These are phyloP conservation scores for Fusarium devonianum DNA, from an alignment of 2,329 filamentous ascomycete genomes.

Conservation along the genomic window DNA sequence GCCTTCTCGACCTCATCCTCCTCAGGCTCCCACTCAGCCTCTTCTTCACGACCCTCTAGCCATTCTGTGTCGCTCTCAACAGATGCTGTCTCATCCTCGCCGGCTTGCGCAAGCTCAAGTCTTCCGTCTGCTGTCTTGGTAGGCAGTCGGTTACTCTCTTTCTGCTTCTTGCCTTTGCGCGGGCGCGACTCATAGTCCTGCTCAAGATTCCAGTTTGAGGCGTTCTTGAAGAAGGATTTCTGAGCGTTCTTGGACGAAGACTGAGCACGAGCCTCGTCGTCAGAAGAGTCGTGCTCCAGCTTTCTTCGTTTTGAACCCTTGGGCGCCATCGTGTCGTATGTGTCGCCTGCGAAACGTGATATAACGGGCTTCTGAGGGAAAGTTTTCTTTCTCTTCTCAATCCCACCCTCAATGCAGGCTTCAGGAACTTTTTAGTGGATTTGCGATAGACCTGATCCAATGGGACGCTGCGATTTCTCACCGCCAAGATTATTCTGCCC, in stretches of 20 bases:
- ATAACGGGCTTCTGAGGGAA: conserved; percentile 14
- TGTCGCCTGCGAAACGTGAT: conserved; percentile 16
- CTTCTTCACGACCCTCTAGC: conserved; percentile 67
- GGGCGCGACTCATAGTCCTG: conserved; percentile 86
- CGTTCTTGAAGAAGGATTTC: conserved; percentile 74
- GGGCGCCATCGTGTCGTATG: conserved; percentile 51
- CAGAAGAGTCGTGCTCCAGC: conserved; percentile 60
- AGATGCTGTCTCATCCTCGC: conserved; percentile 67
- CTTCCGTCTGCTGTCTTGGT: conserved; percentile 85
- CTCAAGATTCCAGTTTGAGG: conserved; percentile 87
- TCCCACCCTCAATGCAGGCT: too few species aligned
- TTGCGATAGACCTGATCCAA: conserved; percentile 23
- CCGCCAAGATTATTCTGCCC: conserved; percentile 49
- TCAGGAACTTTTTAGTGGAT: conserved; percentile 29
- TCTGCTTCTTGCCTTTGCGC: conserved; percentile 79
- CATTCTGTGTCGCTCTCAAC: conserved; percentile 68
- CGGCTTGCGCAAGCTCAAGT: conserved; percentile 65
- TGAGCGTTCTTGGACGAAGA: conserved; percentile 53
- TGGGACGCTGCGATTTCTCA: conserved; percentile 38
- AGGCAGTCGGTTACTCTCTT: conserved; percentile 77
- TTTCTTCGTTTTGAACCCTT: conserved; percentile 65
- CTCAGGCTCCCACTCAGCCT: conserved; percentile 55
- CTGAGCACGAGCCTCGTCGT: conserved; percentile 51
- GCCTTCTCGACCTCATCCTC: conserved; percentile 59
- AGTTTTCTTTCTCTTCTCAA: conserved; percentile 35